These are phyloP conservation scores for Chenopodium quinoa DNA, from an alignment of 148 eudicot genomes.

Conservation along the genomic window DNA sequence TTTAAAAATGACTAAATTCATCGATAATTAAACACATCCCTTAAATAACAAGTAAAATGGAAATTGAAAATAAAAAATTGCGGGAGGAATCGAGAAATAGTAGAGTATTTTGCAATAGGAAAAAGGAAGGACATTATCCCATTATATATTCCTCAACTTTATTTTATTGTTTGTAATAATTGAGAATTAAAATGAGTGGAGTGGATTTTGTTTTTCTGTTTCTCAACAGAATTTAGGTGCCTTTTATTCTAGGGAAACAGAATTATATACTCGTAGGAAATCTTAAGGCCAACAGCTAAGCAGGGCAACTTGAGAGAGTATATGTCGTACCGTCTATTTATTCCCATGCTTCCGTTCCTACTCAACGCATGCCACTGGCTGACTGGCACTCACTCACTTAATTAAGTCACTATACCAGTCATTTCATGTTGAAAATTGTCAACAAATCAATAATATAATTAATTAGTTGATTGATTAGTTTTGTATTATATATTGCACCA, in stretches of 20 bases:
- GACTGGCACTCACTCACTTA: no score
- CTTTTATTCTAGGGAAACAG: constrained; percentile 15
- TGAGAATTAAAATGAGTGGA: constrained; percentile 1
- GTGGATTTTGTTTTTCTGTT: not conserved
- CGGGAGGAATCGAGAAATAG: no score
- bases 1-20: no score
- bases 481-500: not conserved
- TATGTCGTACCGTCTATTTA: not conserved
- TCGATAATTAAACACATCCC: no score
- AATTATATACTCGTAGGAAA: not conserved
- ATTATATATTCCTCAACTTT: not conserved
- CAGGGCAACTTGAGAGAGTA: not conserved
- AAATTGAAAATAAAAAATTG: no score
- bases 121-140: not conserved
- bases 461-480: not conserved
- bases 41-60: no score
- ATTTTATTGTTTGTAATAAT: not conserved
- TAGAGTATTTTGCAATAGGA: not conserved
- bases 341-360: not conserved
- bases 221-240: not conserved
- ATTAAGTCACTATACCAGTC: no score
- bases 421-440: not conserved
- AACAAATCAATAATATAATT: no score
- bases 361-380: not conserved
- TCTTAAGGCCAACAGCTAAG: not conserved